These are phyloP conservation scores for Blastobotrys elegans DNA, from an alignment of 1,139 yeast species.

Conservation along the genomic window DNA sequence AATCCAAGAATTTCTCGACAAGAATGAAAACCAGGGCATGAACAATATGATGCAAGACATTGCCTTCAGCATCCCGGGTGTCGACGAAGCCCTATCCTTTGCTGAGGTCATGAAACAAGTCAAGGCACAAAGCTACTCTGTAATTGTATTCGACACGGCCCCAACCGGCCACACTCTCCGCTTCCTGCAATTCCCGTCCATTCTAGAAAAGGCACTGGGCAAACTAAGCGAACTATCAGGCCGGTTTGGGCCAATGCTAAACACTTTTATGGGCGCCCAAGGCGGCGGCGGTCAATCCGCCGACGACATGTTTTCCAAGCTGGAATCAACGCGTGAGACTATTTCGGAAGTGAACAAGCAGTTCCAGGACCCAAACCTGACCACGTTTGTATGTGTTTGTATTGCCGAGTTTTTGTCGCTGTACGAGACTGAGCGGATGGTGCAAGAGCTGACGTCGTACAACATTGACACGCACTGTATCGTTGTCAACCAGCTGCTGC, in stretches of 20 bases:
- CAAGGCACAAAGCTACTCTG: slow-evolving; percentile 77
- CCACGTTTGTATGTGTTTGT: slow-evolving; percentile 96
- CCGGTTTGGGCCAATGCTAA: slow-evolving; percentile 86
- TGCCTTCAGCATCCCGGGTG: slow-evolving; percentile 95
- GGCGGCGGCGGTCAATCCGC: slow-evolving; percentile 46
- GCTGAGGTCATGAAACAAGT: slow-evolving; percentile 97
- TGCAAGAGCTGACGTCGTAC: slow-evolving; percentile 89
- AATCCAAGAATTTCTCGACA: slow-evolving; percentile 78
- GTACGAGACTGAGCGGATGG: slow-evolving; percentile 95
- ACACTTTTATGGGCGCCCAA: slow-evolving; percentile 57
- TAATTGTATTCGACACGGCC: slow-evolving; percentile 95
- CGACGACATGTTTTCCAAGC: slow-evolving; percentile 74
- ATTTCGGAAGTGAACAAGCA: slow-evolving; percentile 89
- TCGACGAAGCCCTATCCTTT: slow-evolving; percentile 94
- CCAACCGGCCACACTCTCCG: slow-evolving; percentile 98
- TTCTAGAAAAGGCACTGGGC: slow-evolving; percentile 78
- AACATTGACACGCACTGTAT: slow-evolving; percentile 96
- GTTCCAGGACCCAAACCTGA: slow-evolving; percentile 91
- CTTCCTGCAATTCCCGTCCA: slow-evolving; percentile 88
- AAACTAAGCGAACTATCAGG: slow-evolving; percentile 85
- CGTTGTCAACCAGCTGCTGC: slow-evolving; percentile 86
- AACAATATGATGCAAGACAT: slow-evolving; percentile 75
- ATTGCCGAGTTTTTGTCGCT: slow-evolving; percentile 92
- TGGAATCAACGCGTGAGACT: slow-evolving; percentile 75
- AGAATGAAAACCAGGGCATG: slow-evolving; percentile 42